These are phyloP conservation scores for Epicoccum sorghinum DNA, from an alignment of 2,329 filamentous ascomycete species.

Conservation along the genomic window DNA sequence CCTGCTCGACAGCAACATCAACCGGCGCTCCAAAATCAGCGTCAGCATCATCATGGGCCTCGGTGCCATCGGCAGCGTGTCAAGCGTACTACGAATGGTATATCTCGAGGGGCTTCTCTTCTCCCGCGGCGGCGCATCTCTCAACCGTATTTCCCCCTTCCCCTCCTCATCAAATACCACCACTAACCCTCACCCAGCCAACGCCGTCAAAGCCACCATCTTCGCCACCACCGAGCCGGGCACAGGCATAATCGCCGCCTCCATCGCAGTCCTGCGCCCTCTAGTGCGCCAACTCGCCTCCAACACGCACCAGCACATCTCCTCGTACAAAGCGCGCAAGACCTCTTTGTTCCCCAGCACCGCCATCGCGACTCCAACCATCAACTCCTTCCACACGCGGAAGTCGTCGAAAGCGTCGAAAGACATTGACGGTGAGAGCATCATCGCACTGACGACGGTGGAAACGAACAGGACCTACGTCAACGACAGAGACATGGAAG, in stretches of 20 bases:
- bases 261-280: constrained; percentile 54
- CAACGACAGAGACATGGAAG: background rate
- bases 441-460: constrained; percentile 28
- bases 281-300: constrained; percentile 44
- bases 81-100: constrained; percentile 41
- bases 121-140: background rate
- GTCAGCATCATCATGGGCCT: constrained; percentile 53
- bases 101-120: constrained; percentile 36
- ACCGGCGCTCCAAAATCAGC: constrained; percentile 53
- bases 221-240: constrained; percentile 59
- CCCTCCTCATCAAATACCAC: no score
- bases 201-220: constrained; percentile 48
- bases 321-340: constrained; percentile 19
- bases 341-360: constrained; percentile 3
- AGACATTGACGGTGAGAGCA: constrained; percentile 17
- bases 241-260: constrained; percentile 58
- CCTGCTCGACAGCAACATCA: constrained; percentile 51
- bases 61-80: constrained; percentile 47
- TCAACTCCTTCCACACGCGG: background rate
- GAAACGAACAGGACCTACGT: constrained; percentile 9
- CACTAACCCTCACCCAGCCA: constrained; percentile 22
- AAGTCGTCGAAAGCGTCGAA: background rate
- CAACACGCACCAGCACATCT: constrained; percentile 28
- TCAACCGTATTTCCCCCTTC: constrained; percentile 16
- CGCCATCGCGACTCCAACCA: constrained; percentile 8